Percentiles rank a stretch among this genome's conserved stretches.
phyloP scores from a whole-genome alignment of 805 yeast species.

The Sugiyamaella americana region DNA sequence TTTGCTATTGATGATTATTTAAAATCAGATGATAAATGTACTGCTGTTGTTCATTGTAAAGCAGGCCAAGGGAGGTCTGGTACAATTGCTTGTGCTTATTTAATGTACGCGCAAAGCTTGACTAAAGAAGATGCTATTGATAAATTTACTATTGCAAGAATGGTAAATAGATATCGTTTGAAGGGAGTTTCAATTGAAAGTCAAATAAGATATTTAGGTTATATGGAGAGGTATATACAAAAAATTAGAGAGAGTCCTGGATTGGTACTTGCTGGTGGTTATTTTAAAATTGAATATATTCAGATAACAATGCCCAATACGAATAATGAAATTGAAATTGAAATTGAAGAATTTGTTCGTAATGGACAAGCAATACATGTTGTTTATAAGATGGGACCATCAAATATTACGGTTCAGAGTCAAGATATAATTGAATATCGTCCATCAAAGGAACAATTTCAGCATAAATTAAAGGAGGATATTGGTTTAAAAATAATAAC shows the following conservation, averaged over 20 bases:
- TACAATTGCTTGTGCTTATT: constrained; percentile 59
- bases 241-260: no score
- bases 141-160: constrained; percentile 51
- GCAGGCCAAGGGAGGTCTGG: constrained; percentile 94
- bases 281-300: no score
- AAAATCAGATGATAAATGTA: constrained; percentile 32
- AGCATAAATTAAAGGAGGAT: constrained; percentile 13
- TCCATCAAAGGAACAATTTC: no score
- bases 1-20: constrained; percentile 43
- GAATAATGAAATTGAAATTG: background rate
- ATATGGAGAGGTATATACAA: constrained; percentile 46
- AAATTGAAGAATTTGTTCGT: background rate
- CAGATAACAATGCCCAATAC: no score
- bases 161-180: constrained; percentile 41
- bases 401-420: background rate
- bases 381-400: no score
- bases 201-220: constrained; percentile 61
- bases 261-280: no score
- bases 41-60: constrained; percentile 77
- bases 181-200: constrained; percentile 66
- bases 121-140: constrained; percentile 43
- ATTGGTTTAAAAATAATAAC: background rate
- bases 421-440: constrained; percentile 4
- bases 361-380: background rate
- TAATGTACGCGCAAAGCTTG: constrained; percentile 45